These are phyloP conservation scores for Aspergillus caelatus DNA, from an alignment of 2,329 filamentous ascomycete genomes.

Conservation along the genomic window DNA sequence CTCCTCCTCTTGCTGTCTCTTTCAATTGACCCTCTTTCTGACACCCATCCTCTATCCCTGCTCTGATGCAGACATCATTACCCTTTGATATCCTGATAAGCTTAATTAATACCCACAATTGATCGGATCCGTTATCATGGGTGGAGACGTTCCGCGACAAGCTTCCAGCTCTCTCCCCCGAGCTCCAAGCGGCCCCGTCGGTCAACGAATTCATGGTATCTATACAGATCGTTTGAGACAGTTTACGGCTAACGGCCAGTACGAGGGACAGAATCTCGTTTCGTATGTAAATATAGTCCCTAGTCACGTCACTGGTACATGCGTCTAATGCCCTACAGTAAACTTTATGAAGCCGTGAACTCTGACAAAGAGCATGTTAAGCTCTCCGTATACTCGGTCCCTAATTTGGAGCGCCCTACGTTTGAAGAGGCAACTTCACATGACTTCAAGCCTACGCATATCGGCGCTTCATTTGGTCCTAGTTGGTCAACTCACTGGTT, in stretches of 20 bases:
- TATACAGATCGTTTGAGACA: conserved; percentile 81
- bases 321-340: conserved; percentile 48
- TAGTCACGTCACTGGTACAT: background rate
- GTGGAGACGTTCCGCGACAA: conserved; percentile 32
- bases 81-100: background rate
- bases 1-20: conserved; percentile 5
- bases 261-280: conserved; percentile 72
- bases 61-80: conserved; percentile 1
- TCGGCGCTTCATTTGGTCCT: conserved; percentile 83
- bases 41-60: background rate
- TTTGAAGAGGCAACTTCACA: conserved; percentile 84
- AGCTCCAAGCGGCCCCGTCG: conserved; percentile 58
- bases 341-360: conserved; percentile 69
- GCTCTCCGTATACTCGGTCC: conserved; percentile 83
- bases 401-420: conserved; percentile 74
- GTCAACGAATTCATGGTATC: conserved; percentile 81
- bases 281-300: conserved; percentile 56
- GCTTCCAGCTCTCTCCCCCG: conserved; percentile 51
- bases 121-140: conserved; percentile 19
- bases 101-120: background rate
- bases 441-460: conserved; percentile 71
- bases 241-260: conserved; percentile 80
- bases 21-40: background rate
- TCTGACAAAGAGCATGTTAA: conserved; percentile 77
- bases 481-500: conserved; percentile 99